These are phyloP conservation scores for Mitragyna speciosa DNA, from an alignment of 257 asterid species.

Conservation along the genomic window DNA sequence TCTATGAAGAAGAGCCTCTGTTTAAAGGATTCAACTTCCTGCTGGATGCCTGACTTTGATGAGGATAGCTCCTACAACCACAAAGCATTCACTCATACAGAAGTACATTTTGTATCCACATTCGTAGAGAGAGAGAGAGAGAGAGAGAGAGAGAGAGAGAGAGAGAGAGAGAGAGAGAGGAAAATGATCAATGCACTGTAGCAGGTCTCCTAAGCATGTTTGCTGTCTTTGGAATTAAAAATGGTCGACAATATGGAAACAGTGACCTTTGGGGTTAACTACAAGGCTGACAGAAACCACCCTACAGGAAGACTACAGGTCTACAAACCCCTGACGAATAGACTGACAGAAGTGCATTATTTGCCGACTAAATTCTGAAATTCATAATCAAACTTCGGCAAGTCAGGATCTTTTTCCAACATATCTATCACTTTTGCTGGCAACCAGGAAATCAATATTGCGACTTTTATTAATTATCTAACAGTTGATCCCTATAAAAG, in stretches of 20 bases:
- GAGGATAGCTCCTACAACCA: conserved; percentile 41
- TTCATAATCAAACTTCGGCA: background rate
- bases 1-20: conserved; percentile 48
- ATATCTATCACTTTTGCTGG: background rate
- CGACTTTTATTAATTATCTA: too few relatives aligned
- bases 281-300: too few relatives aligned
- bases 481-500: background rate
- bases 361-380: background rate
- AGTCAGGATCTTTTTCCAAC: background rate
- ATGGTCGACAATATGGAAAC: too few relatives aligned
- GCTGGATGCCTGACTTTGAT: conserved; percentile 40
- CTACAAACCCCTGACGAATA: background rate
- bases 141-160: background rate
- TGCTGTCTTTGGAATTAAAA: background rate
- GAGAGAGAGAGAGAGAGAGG: background rate
- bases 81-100: background rate
- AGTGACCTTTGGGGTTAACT: too few relatives aligned
- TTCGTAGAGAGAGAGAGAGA: background rate
- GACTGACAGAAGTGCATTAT: background rate
- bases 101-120: background rate
- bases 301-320: background rate
- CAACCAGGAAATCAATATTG: background rate
- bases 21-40: conserved; percentile 39
- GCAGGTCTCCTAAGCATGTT: background rate
- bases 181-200: background rate